Percentiles rank a stretch among this genome's conserved stretches.
Conservation (phyloP, 2,329 filamentous ascomycete species). For the Alternaria hordeiaustralica region DNA sequence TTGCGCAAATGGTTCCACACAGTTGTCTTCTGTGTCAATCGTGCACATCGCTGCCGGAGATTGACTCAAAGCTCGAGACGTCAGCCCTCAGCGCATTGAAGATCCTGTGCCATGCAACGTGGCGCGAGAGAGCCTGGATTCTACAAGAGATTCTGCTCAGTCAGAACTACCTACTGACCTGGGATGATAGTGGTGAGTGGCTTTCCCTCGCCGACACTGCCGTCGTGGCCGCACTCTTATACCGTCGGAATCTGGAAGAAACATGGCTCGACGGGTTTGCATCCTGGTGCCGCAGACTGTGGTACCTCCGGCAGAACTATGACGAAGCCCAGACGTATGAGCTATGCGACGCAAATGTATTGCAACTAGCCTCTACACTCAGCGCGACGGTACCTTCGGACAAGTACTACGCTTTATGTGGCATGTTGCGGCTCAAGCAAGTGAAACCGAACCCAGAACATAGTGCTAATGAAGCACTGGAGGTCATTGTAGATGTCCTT, state of each 20-base stretch:
- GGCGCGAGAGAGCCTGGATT: background rate
- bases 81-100: rapidly evolving
- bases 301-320: background rate
- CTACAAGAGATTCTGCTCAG: background rate
- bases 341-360: background rate
- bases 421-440: background rate
- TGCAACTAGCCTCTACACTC: background rate
- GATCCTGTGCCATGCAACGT: background rate
- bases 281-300: background rate
- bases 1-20: background rate
- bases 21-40: background rate
- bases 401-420: background rate
- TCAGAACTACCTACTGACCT: background rate
- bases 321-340: background rate
- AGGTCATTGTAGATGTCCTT: background rate
- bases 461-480: background rate
- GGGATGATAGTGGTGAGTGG: background rate
- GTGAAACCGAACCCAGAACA: background rate
- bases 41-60: background rate
- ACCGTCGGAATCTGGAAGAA: background rate
- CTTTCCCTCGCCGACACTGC: background rate
- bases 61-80: background rate
- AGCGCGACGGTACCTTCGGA: background rate
- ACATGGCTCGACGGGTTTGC: background rate
- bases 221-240: background rate